Percentiles rank a stretch among this genome's conserved stretches.
Conservation (phyloP, 805 yeast genomes). For the Cyberlindnera xishuangbannaensis region DNA sequence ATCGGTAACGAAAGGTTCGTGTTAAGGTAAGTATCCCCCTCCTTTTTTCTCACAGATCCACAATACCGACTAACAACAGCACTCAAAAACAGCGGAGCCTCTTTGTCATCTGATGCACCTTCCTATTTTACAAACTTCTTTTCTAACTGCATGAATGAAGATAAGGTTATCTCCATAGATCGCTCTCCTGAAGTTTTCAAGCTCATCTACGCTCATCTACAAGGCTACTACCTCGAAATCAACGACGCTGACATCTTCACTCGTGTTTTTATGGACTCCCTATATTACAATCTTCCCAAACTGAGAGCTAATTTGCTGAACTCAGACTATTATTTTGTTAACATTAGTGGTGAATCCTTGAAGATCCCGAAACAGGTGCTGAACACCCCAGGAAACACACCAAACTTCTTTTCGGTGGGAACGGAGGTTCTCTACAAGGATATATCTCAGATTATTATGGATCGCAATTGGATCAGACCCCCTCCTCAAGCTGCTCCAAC, state of each 20-base stretch:
- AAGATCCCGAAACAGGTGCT: conserved; percentile 53
- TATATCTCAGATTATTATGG: conserved; percentile 35
- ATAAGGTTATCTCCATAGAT: conserved; percentile 56
- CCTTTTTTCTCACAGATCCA: background rate
- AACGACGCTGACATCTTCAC: conserved; percentile 54
- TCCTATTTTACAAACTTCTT: conserved; percentile 81
- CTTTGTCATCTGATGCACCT: conserved; percentile 81
- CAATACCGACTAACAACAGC: background rate
- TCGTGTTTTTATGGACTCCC: conserved; percentile 61
- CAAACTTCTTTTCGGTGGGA: conserved; percentile 70
- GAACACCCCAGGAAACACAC: conserved; percentile 57
- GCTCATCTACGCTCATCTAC: conserved; percentile 63
- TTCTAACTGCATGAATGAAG: conserved; percentile 29
- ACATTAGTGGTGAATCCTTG: conserved; percentile 56
- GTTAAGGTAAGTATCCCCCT: conserved; percentile 22
- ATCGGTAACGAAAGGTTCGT: conserved; percentile 59
- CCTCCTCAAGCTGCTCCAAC: conserved; percentile 67
- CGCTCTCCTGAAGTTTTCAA: conserved; percentile 67
- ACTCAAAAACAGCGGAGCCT: conserved; percentile 60
- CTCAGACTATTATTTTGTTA: conserved; percentile 49
- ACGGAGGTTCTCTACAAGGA: conserved; percentile 47
- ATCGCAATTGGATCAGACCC: conserved; percentile 55
- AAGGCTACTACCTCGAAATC: conserved; percentile 70
- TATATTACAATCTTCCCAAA: conserved; percentile 60
- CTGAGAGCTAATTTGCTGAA: conserved; percentile 42